A percentile compares a stretch with the other conserved stretches of the same genome.
Conservation (phyloP, 2,329 filamentous ascomycete species). For the Ceratocystis colombiana region DNA sequence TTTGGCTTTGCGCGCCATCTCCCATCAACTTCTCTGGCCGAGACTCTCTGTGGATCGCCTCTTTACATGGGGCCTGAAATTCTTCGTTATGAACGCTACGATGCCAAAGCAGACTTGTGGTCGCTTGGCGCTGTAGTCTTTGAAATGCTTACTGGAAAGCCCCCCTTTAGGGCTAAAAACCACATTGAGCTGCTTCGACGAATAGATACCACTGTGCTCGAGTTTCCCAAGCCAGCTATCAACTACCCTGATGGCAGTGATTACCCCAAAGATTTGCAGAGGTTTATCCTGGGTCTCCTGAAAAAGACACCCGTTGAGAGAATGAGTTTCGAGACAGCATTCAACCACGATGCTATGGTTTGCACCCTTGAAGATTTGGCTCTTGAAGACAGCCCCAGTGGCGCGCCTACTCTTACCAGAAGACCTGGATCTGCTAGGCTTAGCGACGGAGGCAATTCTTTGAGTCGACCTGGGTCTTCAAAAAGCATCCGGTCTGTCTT, state of each 20-base stretch:
- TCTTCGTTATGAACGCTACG: conserved; percentile 90
- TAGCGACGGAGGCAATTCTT: conserved; percentile 6
- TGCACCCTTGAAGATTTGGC: conserved; percentile 70
- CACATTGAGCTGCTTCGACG: conserved; percentile 87
- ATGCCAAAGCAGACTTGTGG: conserved; percentile 94
- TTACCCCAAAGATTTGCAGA: conserved; percentile 54
- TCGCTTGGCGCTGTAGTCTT: conserved; percentile 92
- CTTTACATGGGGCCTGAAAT: conserved; percentile 99
- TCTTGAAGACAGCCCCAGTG: conserved; percentile 51
- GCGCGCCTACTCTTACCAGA: conserved; percentile 29
- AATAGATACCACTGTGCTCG: conserved; percentile 68
- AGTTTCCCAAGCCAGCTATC: conserved; percentile 18
- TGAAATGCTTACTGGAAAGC: conserved; percentile 85
- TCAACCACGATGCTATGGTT: conserved; percentile 61
- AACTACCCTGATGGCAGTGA: conserved; percentile 16
- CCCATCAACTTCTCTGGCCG: conserved; percentile 80
- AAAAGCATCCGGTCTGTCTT: conserved; percentile 11
- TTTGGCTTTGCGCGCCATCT: conserved; percentile 96
- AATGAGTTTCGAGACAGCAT: conserved; percentile 78
- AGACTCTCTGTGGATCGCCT: conserved; percentile 92
- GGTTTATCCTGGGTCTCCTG: conserved; percentile 71
- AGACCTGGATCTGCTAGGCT: conserved; percentile 16
- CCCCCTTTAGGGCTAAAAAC: conserved; percentile 84
- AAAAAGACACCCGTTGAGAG: conserved; percentile 80
- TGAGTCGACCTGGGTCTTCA: conserved; percentile 16